Percentiles rank a stretch among this genome's conserved stretches.
These are phyloP conservation scores for Chlorophyllum brunneum DNA, from an alignment of 768 basidiomycete genomes.

Conservation along the genomic window DNA sequence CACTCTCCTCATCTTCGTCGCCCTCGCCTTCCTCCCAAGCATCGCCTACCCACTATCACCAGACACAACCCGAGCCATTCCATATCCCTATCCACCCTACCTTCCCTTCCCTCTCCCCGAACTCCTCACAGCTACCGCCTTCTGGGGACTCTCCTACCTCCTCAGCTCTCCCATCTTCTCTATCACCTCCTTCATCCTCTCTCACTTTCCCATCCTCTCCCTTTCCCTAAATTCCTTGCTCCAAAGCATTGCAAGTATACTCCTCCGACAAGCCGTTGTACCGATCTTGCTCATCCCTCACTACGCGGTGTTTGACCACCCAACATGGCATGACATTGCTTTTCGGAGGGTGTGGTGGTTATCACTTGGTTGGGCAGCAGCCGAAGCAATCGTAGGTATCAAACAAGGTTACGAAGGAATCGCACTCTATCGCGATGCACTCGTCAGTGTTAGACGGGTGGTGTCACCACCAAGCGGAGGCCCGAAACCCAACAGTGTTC, in stretches of 20 bases:
- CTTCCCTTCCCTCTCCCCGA: conserved; percentile 65
- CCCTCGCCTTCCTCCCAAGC: conserved; percentile 47
- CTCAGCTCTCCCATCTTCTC: conserved; percentile 36
- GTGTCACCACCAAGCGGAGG: background rate
- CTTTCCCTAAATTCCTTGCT: conserved; percentile 51
- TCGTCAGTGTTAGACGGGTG: conserved; percentile 40
- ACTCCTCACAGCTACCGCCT: conserved; percentile 51
- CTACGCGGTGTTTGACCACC: conserved; percentile 24
- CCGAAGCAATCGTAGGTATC: conserved; percentile 62
- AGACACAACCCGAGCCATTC: conserved; percentile 18
- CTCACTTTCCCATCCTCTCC: conserved; percentile 49
- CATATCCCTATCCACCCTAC: conserved; percentile 38
- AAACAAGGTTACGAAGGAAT: conserved; percentile 71
- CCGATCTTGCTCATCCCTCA: conserved; percentile 12
- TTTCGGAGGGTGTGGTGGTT: conserved; percentile 77
- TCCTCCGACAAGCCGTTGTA: conserved; percentile 27
- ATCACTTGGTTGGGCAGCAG: conserved; percentile 70
- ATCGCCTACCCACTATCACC: conserved; percentile 41
- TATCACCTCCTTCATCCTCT: conserved; percentile 36
- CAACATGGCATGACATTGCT: conserved; percentile 52
- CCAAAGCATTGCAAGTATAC: conserved; percentile 48
- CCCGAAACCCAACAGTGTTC: background rate
- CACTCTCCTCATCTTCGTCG: conserved; percentile 42
- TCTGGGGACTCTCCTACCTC: conserved; percentile 59
- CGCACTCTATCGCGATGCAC: conserved; percentile 62